Percentiles rank a stretch among this genome's conserved stretches.
These are phyloP conservation scores for Phylloporus arenicola DNA, from an alignment of 768 basidiomycete genomes.

Conservation along the genomic window DNA sequence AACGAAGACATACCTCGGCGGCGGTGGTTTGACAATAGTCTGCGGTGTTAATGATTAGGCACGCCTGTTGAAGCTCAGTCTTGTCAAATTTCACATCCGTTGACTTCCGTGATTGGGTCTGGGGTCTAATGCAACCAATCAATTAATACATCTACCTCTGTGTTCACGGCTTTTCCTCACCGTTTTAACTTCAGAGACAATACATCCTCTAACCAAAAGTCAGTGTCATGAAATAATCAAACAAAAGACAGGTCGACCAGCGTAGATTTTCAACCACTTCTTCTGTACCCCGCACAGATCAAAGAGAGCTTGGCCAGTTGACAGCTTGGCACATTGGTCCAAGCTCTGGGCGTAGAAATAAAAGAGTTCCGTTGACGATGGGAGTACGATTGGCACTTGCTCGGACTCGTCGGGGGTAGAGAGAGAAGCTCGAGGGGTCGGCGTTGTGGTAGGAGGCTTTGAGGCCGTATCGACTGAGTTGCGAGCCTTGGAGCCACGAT, in stretches of 20 bases:
- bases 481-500: conserved; percentile 59
- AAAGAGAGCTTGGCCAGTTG: conserved; percentile 76
- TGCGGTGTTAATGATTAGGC: conserved; percentile 92
- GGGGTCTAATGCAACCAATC: conserved; percentile 31
- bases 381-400: conserved; percentile 64
- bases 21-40: conserved; percentile 96
- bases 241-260: conserved; percentile 46
- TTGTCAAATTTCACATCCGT: conserved; percentile 74
- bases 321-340: conserved; percentile 90
- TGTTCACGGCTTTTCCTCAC: conserved; percentile 33
- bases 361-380: conserved; percentile 94
- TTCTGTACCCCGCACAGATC: conserved; percentile 78
- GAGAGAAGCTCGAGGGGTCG: conserved; percentile 34
- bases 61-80: conserved; percentile 72
- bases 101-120: conserved; percentile 54
- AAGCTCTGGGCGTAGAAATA: conserved; percentile 95
- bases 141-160: background rate
- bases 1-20: conserved; percentile 52
- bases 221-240: background rate
- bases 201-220: conserved; percentile 66
- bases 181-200: conserved; percentile 68
- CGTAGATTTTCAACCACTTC: conserved; percentile 93
- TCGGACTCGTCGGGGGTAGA: conserved; percentile 40
- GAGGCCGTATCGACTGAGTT: conserved; percentile 58
- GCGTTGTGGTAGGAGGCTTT: conserved; percentile 21